A percentile compares a stretch with the other conserved stretches of the same genome.
These are phyloP conservation scores for Aurantiochytrium sp. DNA, from an alignment of 108 stramenopile species.

Conservation along the genomic window DNA sequence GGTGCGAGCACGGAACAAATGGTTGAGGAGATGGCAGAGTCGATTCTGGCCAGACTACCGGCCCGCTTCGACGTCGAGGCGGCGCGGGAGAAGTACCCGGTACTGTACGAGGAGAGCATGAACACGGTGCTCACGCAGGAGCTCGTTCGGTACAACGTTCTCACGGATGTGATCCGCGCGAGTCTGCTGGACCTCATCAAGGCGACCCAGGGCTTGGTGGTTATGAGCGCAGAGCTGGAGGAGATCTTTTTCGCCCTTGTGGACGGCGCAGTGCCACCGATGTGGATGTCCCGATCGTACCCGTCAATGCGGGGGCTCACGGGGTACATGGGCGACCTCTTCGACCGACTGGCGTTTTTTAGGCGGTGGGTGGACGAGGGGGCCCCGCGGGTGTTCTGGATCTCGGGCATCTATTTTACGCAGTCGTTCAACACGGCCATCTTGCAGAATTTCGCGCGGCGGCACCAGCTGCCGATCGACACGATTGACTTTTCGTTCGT, in stretches of 20 bases:
- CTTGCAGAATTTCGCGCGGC: slow-evolving; percentile 63
- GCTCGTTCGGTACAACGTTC: slow-evolving; percentile 58
- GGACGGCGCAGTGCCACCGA: slow-evolving; percentile 47
- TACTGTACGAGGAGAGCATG: slow-evolving; percentile 63
- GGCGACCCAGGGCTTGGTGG: slow-evolving; percentile 62
- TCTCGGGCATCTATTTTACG: slow-evolving; percentile 64
- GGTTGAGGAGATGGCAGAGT: slow-evolving; percentile 51
- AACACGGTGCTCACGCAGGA: slow-evolving; percentile 68
- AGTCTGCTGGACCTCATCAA: slow-evolving; percentile 49
- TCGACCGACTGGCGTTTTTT: slow-evolving; percentile 52
- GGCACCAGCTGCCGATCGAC: slow-evolving; percentile 60
- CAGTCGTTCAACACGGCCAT: slow-evolving; percentile 70
- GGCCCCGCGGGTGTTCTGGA: slow-evolving; percentile 55
- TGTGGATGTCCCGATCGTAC: slow-evolving; percentile 53
- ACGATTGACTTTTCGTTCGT: slow-evolving; percentile 53
- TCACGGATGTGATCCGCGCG: slow-evolving; percentile 36
- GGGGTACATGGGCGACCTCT: slow-evolving; percentile 56
- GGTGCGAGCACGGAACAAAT: slow-evolving; percentile 49
- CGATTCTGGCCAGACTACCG: slow-evolving; percentile 49
- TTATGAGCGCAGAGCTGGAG: slow-evolving; percentile 64
- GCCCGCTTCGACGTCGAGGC: slow-evolving; percentile 54
- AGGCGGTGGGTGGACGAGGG: slow-evolving; percentile 44
- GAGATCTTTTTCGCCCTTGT: slow-evolving; percentile 58
- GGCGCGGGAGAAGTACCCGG: slow-evolving; percentile 56
- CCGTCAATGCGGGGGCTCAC: slow-evolving; percentile 60